These are phyloP conservation scores for Fusarium foetens DNA, from an alignment of 2,329 filamentous ascomycete species.

Conservation along the genomic window DNA sequence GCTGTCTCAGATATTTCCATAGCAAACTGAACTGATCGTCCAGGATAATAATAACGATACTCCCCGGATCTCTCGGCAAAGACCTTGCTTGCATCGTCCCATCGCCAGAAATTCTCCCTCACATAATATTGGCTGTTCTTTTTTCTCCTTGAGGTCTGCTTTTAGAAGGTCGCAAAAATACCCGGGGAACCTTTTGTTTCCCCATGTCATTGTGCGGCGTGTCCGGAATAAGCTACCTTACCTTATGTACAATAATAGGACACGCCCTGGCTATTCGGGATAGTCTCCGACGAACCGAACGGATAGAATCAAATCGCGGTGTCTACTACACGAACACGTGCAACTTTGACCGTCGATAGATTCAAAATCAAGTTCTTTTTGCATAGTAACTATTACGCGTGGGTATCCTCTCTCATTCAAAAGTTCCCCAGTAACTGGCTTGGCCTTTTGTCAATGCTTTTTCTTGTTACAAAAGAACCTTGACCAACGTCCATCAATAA, in stretches of 20 bases:
- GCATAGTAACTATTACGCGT: conserved; percentile 32
- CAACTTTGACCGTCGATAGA: conserved; percentile 7
- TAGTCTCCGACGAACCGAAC: conserved; percentile 19
- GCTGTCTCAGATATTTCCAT: conserved; percentile 15
- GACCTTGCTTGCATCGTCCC: conserved; percentile 2
- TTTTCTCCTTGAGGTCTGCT: conserved; percentile 11
- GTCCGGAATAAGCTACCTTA: conserved; percentile 1
- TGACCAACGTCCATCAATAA: conserved; percentile 1
- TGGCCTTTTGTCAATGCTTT: conserved; percentile 17
- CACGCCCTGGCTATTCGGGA: conserved; percentile 29
- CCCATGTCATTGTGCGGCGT: conserved; percentile 4
- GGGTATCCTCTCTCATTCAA: conserved; percentile 36
- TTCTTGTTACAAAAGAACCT: conserved; percentile 30
- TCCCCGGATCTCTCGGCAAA: conserved; percentile 36
- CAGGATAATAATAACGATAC: neutral
- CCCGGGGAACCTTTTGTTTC: conserved; percentile 14
- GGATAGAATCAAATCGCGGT: neutral
- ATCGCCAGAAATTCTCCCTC: conserved; percentile 15
- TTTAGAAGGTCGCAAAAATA: conserved; percentile 42
- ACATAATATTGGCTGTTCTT: conserved; percentile 4
- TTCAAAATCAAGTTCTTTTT: conserved; percentile 12
- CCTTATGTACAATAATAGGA: neutral
- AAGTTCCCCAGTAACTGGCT: conserved; percentile 36
- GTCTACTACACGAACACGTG: conserved; percentile 5
- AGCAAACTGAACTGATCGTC: conserved; percentile 20